Conservation (phyloP, 1,284 basidiomycete species). For the Ganoderma multipileum region DNA sequence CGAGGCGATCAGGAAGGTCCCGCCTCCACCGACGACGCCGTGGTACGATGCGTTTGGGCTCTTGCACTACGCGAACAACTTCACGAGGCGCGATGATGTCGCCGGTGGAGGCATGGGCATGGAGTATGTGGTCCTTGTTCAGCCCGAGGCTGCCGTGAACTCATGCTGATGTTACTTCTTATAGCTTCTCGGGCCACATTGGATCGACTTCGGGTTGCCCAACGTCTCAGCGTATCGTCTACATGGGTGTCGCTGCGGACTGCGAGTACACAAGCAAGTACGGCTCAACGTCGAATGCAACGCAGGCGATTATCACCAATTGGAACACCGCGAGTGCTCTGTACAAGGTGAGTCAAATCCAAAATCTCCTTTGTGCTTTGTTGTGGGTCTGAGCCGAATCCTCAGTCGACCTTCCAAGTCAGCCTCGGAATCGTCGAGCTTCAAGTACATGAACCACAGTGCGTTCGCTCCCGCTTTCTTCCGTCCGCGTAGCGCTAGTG, state of each 20-base stretch:
- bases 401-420: slow-evolving; percentile 79
- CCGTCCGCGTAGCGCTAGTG: background rate
- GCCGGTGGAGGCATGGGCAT: slow-evolving; percentile 55
- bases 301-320: slow-evolving; percentile 77
- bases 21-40: slow-evolving; percentile 38
- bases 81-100: slow-evolving; percentile 62
- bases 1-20: slow-evolving; percentile 52
- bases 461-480: slow-evolving; percentile 29
- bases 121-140: slow-evolving; percentile 51
- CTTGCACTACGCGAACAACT: slow-evolving; percentile 41
- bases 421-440: slow-evolving; percentile 86
- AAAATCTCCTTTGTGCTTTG: background rate
- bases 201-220: slow-evolving; percentile 79
- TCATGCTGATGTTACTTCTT: background rate
- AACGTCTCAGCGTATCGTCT: slow-evolving; percentile 75
- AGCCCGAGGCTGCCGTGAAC: background rate
- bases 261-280: slow-evolving; percentile 79
- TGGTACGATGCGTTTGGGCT: slow-evolving; percentile 52
- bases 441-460: slow-evolving; percentile 66
- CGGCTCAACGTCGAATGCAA: slow-evolving; percentile 68
- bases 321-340: slow-evolving; percentile 82
- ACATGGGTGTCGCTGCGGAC: slow-evolving; percentile 90
- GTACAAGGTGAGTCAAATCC: slow-evolving; percentile 64
- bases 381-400: background rate
- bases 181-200: slow-evolving; percentile 73